phyloP scores from a whole-genome alignment of 1,139 yeast species.

The Geotrichum phurueaensis region DNA sequence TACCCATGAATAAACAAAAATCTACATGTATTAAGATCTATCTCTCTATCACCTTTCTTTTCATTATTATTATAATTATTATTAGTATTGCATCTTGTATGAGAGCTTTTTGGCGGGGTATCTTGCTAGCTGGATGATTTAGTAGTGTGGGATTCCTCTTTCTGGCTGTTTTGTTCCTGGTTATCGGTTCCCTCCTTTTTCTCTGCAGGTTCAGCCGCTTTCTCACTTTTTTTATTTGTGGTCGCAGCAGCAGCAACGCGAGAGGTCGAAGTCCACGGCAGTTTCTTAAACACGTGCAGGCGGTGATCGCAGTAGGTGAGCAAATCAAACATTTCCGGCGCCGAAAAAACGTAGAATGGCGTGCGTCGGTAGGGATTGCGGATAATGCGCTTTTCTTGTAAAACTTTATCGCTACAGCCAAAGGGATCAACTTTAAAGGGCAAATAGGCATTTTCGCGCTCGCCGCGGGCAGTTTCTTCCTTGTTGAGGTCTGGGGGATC shows the following conservation, averaged over 20 bases:
- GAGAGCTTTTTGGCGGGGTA: too few species aligned
- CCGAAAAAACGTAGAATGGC: constrained; percentile 39
- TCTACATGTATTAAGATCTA: too few species aligned
- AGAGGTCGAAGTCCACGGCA: neutral
- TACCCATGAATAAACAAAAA: neutral
- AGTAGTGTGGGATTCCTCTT: too few species aligned
- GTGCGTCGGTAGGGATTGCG: constrained; percentile 58
- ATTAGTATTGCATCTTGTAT: too few species aligned
- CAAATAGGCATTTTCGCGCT: constrained; percentile 50
- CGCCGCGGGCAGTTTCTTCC: constrained; percentile 34
- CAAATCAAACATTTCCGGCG: constrained; percentile 23
- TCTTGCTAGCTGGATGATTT: too few species aligned
- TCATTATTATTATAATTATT: too few species aligned
- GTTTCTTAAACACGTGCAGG: neutral
- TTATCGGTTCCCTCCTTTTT: neutral
- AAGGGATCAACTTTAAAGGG: constrained; percentile 56
- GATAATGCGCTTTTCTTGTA: constrained; percentile 39
- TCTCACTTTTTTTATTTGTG: neutral
- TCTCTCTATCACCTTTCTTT: too few species aligned
- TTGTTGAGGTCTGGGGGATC: constrained; percentile 38
- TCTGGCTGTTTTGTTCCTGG: neutral
- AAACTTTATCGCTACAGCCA: constrained; percentile 45
- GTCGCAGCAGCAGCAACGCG: neutral
- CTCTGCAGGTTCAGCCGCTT: neutral
- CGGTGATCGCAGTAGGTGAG: constrained; percentile 21